Conservation (phyloP, 148 eudicot species). For the Beta vulgaris region DNA sequence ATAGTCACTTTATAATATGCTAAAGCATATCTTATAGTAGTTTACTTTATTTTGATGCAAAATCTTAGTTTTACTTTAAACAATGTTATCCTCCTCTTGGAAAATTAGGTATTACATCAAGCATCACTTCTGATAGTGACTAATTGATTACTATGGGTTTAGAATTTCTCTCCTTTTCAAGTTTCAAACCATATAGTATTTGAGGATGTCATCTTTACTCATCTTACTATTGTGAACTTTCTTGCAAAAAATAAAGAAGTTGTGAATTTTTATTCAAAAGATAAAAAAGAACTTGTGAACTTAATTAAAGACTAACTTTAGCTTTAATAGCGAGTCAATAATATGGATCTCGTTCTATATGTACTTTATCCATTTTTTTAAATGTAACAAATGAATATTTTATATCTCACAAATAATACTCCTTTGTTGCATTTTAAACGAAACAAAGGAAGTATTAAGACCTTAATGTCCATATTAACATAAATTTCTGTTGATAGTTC, state of each 20-base stretch:
- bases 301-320: background rate
- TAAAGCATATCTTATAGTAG: constrained; percentile 9
- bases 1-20: background rate
- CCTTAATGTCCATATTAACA: background rate
- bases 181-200: background rate
- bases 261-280: too few species aligned
- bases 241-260: background rate
- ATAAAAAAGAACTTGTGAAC: background rate
- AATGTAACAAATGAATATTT: too few species aligned
- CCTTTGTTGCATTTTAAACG: too few species aligned
- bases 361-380: too few species aligned
- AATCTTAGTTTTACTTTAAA: constrained; percentile 9
- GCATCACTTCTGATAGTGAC: background rate
- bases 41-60: constrained; percentile 3
- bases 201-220: background rate
- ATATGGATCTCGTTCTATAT: too few species aligned
- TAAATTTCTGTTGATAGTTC: background rate
- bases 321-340: too few species aligned
- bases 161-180: background rate
- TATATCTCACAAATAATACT: too few species aligned
- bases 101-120: constrained; percentile 8
- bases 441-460: too few species aligned
- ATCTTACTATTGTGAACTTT: too few species aligned
- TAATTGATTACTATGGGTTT: background rate
- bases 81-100: constrained; percentile 3